Evolutionary conservation across 1,139 yeast species (phyloP).

Genomic region (Magnusiomyces ingens): DNA sequence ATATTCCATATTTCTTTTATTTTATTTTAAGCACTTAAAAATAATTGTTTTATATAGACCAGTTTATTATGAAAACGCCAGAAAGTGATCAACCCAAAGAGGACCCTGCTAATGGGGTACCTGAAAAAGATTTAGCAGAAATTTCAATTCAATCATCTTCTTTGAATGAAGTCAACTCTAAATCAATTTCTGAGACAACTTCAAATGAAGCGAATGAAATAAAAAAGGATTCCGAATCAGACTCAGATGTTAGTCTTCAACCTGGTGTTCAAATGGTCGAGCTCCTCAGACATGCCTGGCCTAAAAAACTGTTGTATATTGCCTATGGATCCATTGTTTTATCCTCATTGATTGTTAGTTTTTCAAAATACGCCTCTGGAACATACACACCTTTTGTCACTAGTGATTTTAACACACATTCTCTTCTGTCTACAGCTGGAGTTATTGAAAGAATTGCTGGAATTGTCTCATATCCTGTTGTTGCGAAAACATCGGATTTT

Average conservation of each 20-base stretch:
- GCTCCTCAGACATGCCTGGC: slow-evolving; percentile 20
- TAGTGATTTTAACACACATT: slow-evolving; percentile 35
- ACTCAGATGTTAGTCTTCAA: slow-evolving; percentile 9
- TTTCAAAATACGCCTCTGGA: slow-evolving; percentile 37
- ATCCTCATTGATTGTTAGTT: slow-evolving; percentile 36
- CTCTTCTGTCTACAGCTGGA: slow-evolving; percentile 37
- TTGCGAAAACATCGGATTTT: slow-evolving; percentile 38
- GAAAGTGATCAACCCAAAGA: neutral
- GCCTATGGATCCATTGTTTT: slow-evolving; percentile 32
- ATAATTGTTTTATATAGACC: neutral
- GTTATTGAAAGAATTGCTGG: slow-evolving; percentile 38
- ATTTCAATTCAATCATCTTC: neutral
- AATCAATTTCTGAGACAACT: neutral
- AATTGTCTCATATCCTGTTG: slow-evolving; percentile 37
- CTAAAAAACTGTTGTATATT: slow-evolving; percentile 20
- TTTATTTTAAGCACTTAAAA: too few species aligned
- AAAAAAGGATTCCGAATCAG: slow-evolving; percentile 1
- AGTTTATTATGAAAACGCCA: neutral
- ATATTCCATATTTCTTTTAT: too few species aligned
- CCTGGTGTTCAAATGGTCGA: slow-evolving; percentile 15
- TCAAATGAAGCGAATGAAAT: neutral
- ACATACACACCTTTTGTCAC: slow-evolving; percentile 39
- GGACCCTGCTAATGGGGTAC: neutral
- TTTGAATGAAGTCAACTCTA: neutral
- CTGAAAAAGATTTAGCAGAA: neutral